Conservation (phyloP, 2,329 filamentous ascomycete species). For the Fusarium lateritium region DNA sequence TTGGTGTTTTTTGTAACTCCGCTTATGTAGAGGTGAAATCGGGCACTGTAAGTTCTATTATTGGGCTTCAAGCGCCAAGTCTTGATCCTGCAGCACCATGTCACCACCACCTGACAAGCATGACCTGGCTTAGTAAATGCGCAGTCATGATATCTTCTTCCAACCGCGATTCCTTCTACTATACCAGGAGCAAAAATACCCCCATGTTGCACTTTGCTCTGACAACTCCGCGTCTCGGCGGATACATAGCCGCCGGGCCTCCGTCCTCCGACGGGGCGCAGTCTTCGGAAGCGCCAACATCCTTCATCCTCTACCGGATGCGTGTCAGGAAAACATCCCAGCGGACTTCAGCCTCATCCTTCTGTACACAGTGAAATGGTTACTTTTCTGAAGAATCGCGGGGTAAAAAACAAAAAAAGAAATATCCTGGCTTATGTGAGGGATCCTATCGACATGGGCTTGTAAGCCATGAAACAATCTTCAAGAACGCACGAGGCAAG, state of each 20-base stretch:
- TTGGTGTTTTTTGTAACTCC: neutral
- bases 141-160: neutral
- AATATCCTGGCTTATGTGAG: slow-evolving; percentile 33
- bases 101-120: neutral
- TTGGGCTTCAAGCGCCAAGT: neutral
- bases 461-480: slow-evolving; percentile 28
- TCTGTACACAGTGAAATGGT: slow-evolving; percentile 36
- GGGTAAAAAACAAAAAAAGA: slow-evolving; percentile 9
- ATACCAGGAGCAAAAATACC: neutral
- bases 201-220: neutral
- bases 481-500: slow-evolving; percentile 38
- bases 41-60: neutral
- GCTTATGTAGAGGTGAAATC: neutral
- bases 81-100: neutral
- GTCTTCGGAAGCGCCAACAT: slow-evolving; percentile 12
- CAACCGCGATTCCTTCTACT: neutral
- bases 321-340: slow-evolving; percentile 27
- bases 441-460: slow-evolving; percentile 37
- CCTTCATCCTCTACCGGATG: slow-evolving; percentile 22
- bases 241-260: slow-evolving; percentile 21
- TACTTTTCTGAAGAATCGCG: slow-evolving; percentile 17
- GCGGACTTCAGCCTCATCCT: slow-evolving; percentile 18
- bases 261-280: slow-evolving; percentile 34
- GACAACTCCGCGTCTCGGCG: slow-evolving; percentile 18
- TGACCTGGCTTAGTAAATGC: neutral